These are phyloP conservation scores for Monilinia fructicola DNA, from an alignment of 2,329 filamentous ascomycete genomes.

Conservation along the genomic window DNA sequence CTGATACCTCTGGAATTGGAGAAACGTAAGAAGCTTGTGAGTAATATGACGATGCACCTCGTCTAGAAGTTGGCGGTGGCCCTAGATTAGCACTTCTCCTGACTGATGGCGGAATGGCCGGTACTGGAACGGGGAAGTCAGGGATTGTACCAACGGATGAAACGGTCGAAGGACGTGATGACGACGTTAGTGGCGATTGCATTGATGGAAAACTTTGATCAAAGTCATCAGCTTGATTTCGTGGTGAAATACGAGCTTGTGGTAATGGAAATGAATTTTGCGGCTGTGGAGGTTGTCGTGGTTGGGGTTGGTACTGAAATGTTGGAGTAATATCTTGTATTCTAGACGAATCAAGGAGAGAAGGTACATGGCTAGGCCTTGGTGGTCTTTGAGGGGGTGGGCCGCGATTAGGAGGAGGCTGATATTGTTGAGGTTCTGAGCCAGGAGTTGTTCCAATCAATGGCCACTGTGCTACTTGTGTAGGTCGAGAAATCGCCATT, in stretches of 20 bases:
- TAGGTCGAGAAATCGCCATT: conserved; percentile 50
- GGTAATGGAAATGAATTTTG: conserved; percentile 36
- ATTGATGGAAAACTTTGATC: conserved; percentile 12
- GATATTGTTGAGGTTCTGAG: conserved; percentile 45
- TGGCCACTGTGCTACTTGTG: conserved; percentile 56
- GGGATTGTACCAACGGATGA: conserved; percentile 59
- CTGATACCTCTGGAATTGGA: conserved; percentile 65
- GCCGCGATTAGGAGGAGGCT: conserved; percentile 51
- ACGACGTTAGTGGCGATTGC: conserved; percentile 48
- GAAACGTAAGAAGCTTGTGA: conserved; percentile 68
- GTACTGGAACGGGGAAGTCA: conserved; percentile 45
- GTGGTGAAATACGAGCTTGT: conserved; percentile 37
- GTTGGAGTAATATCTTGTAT: conserved; percentile 56
- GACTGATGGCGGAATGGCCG: conserved; percentile 33
- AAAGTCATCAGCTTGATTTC: conserved; percentile 23
- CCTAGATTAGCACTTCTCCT: conserved; percentile 56
- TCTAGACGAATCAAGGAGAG: conserved; percentile 56
- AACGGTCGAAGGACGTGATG: conserved; percentile 54
- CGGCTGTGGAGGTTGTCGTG: not conserved
- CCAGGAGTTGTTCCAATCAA: conserved; percentile 40
- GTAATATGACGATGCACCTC: conserved; percentile 64
- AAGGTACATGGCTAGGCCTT: conserved; percentile 59
- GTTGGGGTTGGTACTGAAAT: conserved; percentile 46
- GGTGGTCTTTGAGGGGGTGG: conserved; percentile 58
- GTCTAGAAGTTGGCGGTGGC: conserved; percentile 59